Evolutionary conservation across 2,329 filamentous ascomycete species (phyloP), one percentile per base, ranked within the genome.

Genomic region (Pseudogymnoascus sp.): DNA sequence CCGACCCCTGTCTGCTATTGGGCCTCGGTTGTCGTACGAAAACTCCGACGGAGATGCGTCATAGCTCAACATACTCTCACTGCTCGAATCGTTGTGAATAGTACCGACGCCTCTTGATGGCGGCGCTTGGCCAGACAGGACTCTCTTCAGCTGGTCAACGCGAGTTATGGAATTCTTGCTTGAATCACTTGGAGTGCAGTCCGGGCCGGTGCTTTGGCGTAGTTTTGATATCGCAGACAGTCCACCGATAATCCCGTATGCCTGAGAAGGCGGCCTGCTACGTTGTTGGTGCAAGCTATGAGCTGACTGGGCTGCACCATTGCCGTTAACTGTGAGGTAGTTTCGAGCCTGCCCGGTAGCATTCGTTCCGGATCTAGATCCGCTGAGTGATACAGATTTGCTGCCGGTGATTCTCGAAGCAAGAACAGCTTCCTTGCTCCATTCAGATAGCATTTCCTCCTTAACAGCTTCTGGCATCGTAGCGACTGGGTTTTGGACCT

Each of bases 371-470:
- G 83, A 81, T 67, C 84, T 86, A 2, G 91, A 96, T 21, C 91
- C 91, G 62, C 80, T 89, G 63, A 96, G 77, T 3, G 91, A 96
- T 11, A 84, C 83, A 0, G 89, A 85, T 69, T 87, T 90, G 69
- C 86, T 86, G 60, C 81, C 83, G 63, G 89, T 85, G 65, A 89
- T 85, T 60, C 90, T 81, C 39, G 84, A 80, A 10, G 86, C 83
- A 62, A 95, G 78, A 34, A 89, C 89, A 12, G 80, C 77, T 21
- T 96, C 92, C 71, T 87, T 86, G 40, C 86, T 88, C 93, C 93
- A 97, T 59, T 90, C 84, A 18, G 83, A 79, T 64, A 91, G 77
- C 83, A 97, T 90, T 68, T 90, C 83, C 66, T 95, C 90, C 67
- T 83, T 86, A 68, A 91, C 84, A 29, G 79, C 80, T 14, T 78